Percentiles rank a stretch among this genome's conserved stretches.
phyloP scores from a whole-genome alignment of 208 protist genomes.

The Acanthamoeba culbertsoni region DNA sequence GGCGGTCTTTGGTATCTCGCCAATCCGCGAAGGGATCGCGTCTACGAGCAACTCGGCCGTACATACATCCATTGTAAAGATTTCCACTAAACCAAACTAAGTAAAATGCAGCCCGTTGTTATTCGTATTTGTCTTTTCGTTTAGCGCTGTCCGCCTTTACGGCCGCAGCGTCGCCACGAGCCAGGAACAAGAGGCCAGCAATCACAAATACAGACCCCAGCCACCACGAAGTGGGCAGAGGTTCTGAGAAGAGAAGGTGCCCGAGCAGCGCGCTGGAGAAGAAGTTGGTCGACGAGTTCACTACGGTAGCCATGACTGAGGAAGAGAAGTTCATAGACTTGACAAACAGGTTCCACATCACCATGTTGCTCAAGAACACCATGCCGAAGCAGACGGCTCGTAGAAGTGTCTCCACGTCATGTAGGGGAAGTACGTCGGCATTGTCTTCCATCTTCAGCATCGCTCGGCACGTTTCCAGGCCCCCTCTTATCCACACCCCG shows the following conservation, averaged over 20 bases:
- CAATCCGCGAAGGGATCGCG: neutral
- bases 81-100: neutral
- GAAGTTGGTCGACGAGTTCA: slow-evolving; percentile 56
- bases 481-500: neutral
- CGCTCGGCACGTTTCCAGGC: neutral
- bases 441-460: neutral
- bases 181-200: slow-evolving; percentile 14
- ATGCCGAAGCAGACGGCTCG: neutral
- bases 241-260: slow-evolving; percentile 7
- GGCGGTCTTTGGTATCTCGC: slow-evolving; percentile 1
- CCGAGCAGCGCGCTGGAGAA: slow-evolving; percentile 9
- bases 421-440: too few relatives aligned
- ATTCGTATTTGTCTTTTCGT: neutral
- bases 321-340: slow-evolving; percentile 49
- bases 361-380: slow-evolving; percentile 26
- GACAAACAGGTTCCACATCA: slow-evolving; percentile 53
- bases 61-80: neutral
- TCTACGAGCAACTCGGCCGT: neutral
- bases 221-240: neutral
- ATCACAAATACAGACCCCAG: neutral
- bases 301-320: slow-evolving; percentile 8
- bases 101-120: too few relatives aligned
- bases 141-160: neutral
- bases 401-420: neutral
- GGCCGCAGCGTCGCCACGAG: neutral